Evolutionary conservation across 148 eudicot genomes (phyloP), one percentile per base, ranked within the genome.

Genomic region (Vaccinium vitisidaea): DNA sequence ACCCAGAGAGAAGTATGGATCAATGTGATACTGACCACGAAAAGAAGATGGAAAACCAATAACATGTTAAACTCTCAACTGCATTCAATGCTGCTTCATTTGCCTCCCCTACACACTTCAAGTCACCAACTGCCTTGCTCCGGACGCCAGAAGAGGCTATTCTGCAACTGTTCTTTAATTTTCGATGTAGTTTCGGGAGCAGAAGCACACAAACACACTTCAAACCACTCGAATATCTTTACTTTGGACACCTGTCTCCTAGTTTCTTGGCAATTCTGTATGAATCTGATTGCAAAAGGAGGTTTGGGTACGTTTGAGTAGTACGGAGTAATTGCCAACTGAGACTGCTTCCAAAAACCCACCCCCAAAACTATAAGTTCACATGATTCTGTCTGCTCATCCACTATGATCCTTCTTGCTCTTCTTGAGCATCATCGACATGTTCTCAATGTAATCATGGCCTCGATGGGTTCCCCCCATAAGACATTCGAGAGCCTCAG

Each of bases 401-500:
- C 56, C 67, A 85, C 75, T 84, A 85, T 91, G 99, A 90, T 79
- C 87, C 84, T 77, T 94, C 91, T 95, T 96, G 94, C 94, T 94
- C 90, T 90, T 96, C 85, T 96, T 95, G 53, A 93, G 90, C 87
- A 95, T 82, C 92, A 91, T 88, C 13, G 98, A 91, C 97, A 92
- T 91, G 77, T 90, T 91, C 52, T 93, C 97, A 6, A 93, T 83
- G 53, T 88, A 80, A 59, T 92, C 98, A 59, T 81, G 88, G 48
- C 94, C 92, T 56, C 87, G 82, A 52, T 86, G 93, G 14, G 93
- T 82, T 50, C 93, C 93, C 55, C 95, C 91, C 88, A 84, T 87
- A 19, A 96, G 88, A 94, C 95, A 93, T 39, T 91, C 94, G 8
- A 96, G 87, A 76, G 98, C 99, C 92, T 94, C 97, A n/a, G 98